Base-by-base conservation (phyloP, 2,329 filamentous ascomycete genomes). In the Dendryphion nanum region DNA sequence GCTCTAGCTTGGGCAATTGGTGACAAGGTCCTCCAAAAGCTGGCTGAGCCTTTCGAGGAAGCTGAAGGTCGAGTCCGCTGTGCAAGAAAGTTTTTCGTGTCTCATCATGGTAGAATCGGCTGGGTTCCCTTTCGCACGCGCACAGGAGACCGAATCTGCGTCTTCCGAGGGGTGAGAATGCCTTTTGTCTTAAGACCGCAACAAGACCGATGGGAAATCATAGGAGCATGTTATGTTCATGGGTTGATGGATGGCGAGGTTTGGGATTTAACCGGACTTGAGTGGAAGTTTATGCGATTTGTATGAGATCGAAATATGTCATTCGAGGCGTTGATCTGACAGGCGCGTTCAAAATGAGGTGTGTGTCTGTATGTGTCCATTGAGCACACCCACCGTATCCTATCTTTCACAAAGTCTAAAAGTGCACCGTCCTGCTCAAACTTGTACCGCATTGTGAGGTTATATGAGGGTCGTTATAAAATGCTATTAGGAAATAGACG, bases 211-310 rank as follows among this genome's bases (percentile, higher is more conserved):
- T 44, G 38, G 41, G 38, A 44, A 35, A 35, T 41, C 28, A 36
- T 41, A 16, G 41, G 41, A 26, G 33, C 37, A 15, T 44, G 41
- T 35, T 44, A 44, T 38, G 33, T 44, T 18, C 41, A 44, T 30
- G 41, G 37, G 26, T 16, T 44, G n/a, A 44, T 44, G 41, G 38
- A 44, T 35, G 41, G 38, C 15, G 41, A 44, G 26, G 7, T 38
- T 16, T 41, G 38, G 37, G 38, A 44, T 38, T 17, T 40, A 10
- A 12, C 3, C 18, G 41, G 26, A 4, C 30, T 44, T 16, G 10
- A 14, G 18, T 44, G 41, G 41, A 12, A 30, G 12, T 44, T 44
- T 19, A 30, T 44, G 24, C 16, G 37, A n/a, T 44, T 44, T 37
- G 30, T 41, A 12, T 42, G 16, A 28, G 23, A n/a, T n/a, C n/a